These are phyloP conservation scores for Rhizoclosmatium globosum DNA, from an alignment of 192 early-diverging fungal species.

Conservation along the genomic window DNA sequence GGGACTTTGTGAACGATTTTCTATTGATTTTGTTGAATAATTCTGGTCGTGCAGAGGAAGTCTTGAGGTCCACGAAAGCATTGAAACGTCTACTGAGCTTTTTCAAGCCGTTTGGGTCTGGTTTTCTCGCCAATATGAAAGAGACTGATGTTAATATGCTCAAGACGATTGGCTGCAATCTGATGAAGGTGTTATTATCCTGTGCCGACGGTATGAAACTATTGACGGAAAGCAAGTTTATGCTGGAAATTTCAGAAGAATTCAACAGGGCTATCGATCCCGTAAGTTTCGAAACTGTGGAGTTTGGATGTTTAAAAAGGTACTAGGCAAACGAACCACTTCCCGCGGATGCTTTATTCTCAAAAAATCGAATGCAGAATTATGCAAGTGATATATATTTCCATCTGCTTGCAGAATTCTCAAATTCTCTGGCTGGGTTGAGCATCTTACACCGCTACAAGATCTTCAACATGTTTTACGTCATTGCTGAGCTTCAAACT, in stretches of 20 bases:
- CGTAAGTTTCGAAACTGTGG: constrained; percentile 43
- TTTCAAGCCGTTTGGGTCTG: constrained; percentile 65
- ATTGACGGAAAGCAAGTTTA: constrained; percentile 72
- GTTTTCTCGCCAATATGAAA: constrained; percentile 60
- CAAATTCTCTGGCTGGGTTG: constrained; percentile 70
- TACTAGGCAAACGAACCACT: constrained; percentile 21
- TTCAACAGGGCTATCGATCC: constrained; percentile 70
- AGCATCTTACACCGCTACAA: constrained; percentile 58
- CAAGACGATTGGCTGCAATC: constrained; percentile 67
- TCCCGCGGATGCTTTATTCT: constrained; percentile 62
- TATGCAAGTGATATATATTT: constrained; percentile 83
- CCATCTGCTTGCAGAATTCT: constrained; percentile 72
- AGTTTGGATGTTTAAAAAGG: background rate
- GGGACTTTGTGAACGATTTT: constrained; percentile 77
- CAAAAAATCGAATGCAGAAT: constrained; percentile 74
- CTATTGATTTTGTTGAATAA: constrained; percentile 81
- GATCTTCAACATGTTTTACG: constrained; percentile 82
- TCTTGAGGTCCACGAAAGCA: constrained; percentile 73
- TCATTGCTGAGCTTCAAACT: constrained; percentile 76
- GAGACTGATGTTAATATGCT: constrained; percentile 24
- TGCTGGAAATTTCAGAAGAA: constrained; percentile 77
- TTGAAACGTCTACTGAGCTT: constrained; percentile 77
- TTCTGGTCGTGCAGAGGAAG: constrained; percentile 78
- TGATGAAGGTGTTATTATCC: constrained; percentile 70
- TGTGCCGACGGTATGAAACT: constrained; percentile 73